Evolutionary conservation across 2,329 filamentous ascomycete species (phyloP), one percentile per base, ranked within the genome.

Genomic region (Colletotrichum melonis): DNA sequence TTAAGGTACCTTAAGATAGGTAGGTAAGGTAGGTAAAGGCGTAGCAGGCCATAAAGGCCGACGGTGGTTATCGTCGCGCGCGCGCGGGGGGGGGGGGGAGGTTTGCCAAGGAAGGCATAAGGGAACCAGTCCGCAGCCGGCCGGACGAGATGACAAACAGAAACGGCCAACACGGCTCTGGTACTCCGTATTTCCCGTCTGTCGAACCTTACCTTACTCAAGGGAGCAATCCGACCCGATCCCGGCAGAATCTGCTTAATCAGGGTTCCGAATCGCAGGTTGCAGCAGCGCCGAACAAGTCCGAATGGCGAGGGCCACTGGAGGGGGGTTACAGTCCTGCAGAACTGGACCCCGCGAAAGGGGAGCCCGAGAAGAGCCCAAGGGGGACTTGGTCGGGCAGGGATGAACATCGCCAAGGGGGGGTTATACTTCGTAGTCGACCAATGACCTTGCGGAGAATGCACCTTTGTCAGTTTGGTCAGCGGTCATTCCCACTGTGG

Each of bases 401-500:
- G 64, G 64, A 22, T 60, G 49, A 49, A n/a, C 56, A 42, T 42
- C 32, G 26, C 38, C 64, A 28, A 56, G 26, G 16, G 6, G 9
- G 32, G 32, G 32, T 35, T 35, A 6, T 38, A 22, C 19, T 16
- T 3, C 22, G 64, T 35, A 3, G 11, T 12, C 12, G 32, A 49
- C 70, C 70, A 73, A 73, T 73, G 4, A 28, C 19, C 49, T 42
- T 4, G 19, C n/a, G 16, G n/a, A 32, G 24, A 73, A 66, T 69
- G 58, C 58, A 26, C 54, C 55, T 65, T 69, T 64, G 69, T 72
- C 65, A 69, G 49, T 69, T 62, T 38, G 67, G 60, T 66, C 67
- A 73, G 67, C 54, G 35, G 9, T 46, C 12, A 22, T 49, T 58
- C 24, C 56, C 69, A 72, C 58, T 57, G 65, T 59, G 69, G n/a